Evolutionary conservation across 306 rosid species (phyloP), one percentile per base, ranked within the genome.

Genomic region (Fagus crenata): DNA sequence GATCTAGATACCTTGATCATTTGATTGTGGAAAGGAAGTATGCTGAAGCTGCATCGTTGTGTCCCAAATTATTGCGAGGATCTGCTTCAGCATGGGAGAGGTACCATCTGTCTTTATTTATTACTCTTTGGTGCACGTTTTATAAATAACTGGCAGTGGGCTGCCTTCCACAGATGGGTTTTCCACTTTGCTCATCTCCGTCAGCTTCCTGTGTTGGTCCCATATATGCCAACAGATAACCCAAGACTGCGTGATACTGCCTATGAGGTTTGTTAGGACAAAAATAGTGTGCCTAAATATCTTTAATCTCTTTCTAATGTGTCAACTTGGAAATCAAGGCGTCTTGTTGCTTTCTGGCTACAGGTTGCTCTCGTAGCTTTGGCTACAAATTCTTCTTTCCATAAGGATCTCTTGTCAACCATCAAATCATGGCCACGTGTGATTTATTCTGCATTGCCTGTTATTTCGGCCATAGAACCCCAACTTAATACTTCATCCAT

Each of bases 51-150:
- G 99, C 97, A 75, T 89, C 92, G 78, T 49, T 95, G 81, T 95
- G 99, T 80, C 96, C 97, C 77, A 95, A 95, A 87, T 83, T 95
- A 81, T 89, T 95, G 83, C 89, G 85, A 53, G 90, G 97, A 72
- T 95, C 97, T 46, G 89, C 91, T 85, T 92, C 97, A 18, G 97
- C 97, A 53, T 95, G 99, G 99, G 99, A 95, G 77, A 92, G 99
- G 99, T 95, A 85, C 60, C 6, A 11, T 73, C 22, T 75, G 74
- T 53, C 49, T 37, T 80, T 76, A 39, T 78, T 61, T 75, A 35
- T 54, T 67, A 60, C 22, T 54, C 40, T 53, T 22, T 33, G 74
- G 65, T 64, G 61, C 49, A 69, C 37, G 79, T 81, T 41, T 37
- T 78, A 46, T 55, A 79, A 81, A 78, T 78, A 81, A 86, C 75